These are phyloP conservation scores for Malus sieversii DNA, from an alignment of 306 rosid species.

Conservation along the genomic window DNA sequence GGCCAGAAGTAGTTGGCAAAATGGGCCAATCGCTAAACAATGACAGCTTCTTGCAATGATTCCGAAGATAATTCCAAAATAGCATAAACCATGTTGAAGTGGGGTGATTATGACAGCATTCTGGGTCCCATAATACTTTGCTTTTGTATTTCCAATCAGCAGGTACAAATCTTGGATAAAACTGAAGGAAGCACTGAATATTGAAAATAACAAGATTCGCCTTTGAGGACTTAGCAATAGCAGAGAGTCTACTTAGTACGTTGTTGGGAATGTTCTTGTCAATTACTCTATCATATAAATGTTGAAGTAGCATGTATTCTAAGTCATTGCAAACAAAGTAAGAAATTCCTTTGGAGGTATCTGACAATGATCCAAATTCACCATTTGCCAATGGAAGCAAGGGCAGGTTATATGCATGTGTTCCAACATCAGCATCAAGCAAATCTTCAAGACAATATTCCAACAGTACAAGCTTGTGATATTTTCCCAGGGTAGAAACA, in stretches of 20 bases:
- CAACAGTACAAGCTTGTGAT: slow-evolving; percentile 66
- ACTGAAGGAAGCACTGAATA: slow-evolving; percentile 54
- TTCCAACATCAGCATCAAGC: slow-evolving; percentile 81
- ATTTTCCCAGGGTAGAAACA: slow-evolving; percentile 36
- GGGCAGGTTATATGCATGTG: slow-evolving; percentile 59
- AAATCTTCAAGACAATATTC: slow-evolving; percentile 94
- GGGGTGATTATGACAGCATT: slow-evolving; percentile 60
- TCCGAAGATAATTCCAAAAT: slow-evolving; percentile 73
- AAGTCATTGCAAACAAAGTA: slow-evolving; percentile 76
- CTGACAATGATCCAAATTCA: slow-evolving; percentile 55
- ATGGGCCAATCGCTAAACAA: slow-evolving; percentile 89
- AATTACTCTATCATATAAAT: slow-evolving; percentile 56
- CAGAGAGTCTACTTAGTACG: slow-evolving; percentile 59
- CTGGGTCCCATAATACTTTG: slow-evolving; percentile 78
- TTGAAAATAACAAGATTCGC: slow-evolving; percentile 57
- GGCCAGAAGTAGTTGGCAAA: slow-evolving; percentile 73
- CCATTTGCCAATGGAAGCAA: slow-evolving; percentile 93
- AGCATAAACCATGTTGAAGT: slow-evolving; percentile 67
- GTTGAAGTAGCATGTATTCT: slow-evolving; percentile 61
- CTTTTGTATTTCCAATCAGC: slow-evolving; percentile 78
- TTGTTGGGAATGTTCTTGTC: slow-evolving; percentile 56
- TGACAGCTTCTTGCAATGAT: slow-evolving; percentile 45
- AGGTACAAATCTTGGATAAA: slow-evolving; percentile 66
- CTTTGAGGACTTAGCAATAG: slow-evolving; percentile 72
- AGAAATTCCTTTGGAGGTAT: slow-evolving; percentile 58